Base-by-base conservation (phyloP, 225 moss, liverwort and hornwort genomes). In the Sphagnum tenellum region DNA sequence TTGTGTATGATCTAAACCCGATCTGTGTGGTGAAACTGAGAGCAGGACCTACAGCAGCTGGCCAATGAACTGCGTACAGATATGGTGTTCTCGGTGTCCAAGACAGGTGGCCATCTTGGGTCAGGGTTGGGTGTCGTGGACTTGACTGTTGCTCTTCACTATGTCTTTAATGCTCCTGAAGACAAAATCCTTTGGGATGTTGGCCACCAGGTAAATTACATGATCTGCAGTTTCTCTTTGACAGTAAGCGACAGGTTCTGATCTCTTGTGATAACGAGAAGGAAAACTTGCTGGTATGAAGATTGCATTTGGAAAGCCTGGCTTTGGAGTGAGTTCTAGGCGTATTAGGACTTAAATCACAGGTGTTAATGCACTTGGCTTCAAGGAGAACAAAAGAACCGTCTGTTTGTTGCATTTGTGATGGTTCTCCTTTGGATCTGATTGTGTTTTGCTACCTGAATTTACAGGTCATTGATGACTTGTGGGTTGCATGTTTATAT, bases 121-220 rank as follows among this genome's bases (percentile, higher is more conserved):
- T 68, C 73, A 9, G 56, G 73, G 47, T 58, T 73, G 52, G 67
- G 67, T 5, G 68, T 64, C 11, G 72, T 72, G 12, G 72, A 67
- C 8, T 61, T 67, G 3, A 62, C 67, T 45, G 56, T 72, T 9
- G 72, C 66, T 12, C 47, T 72, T 12, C 72, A 72, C 50, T 56
- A 67, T 49, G 67, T 67, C 66, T 67, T 72, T 56, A 62, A 72
- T 57, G 11, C 66, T 56, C 72, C 67, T 29, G 72, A 67, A 4
- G 72, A 62, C 58, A 67, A 55, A 62, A 49, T 67, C 50, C 62
- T 72, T 6, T 67, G 72, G 66, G 72, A 72, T 49, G 72, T 66
- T 61, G 67, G 72, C 8, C 72, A 67, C 55, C 67, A 67, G 66
- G 72, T 72, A 52, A 7, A 13, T 44, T 61, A 56, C 4, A 11